phyloP scores from a whole-genome alignment of 768 basidiomycete genomes.

The Suillus cothurnatus region DNA sequence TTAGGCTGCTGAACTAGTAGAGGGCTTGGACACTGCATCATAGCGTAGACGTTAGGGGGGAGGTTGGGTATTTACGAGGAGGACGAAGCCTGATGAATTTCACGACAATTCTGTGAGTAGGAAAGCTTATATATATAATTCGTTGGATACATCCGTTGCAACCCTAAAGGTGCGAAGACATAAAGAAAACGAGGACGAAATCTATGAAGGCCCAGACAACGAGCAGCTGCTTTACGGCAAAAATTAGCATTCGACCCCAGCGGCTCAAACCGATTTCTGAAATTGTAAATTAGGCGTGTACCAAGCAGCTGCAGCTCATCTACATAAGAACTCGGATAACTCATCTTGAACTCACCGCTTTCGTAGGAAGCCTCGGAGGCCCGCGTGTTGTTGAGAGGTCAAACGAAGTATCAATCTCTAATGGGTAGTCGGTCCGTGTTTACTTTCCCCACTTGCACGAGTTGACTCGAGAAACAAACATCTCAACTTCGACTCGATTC shows the following conservation, averaged over 20 bases:
- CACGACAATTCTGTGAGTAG: slow-evolving; percentile 8
- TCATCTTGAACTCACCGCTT: slow-evolving; percentile 17
- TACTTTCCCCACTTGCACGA: slow-evolving; percentile 11
- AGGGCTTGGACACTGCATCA: slow-evolving; percentile 17
- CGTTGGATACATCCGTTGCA: slow-evolving; percentile 10
- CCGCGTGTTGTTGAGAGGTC: slow-evolving; percentile 18
- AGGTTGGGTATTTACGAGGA: slow-evolving; percentile 7
- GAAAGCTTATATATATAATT: slow-evolving; percentile 25
- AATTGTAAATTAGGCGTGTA: not conserved
- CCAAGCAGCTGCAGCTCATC: slow-evolving; percentile 7
- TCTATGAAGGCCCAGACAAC: slow-evolving; percentile 22
- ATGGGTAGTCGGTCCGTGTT: slow-evolving; percentile 14
- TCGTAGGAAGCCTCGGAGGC: slow-evolving; percentile 18
- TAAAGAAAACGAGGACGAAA: slow-evolving; percentile 18
- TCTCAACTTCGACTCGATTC: slow-evolving; percentile 11
- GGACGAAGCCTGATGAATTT: slow-evolving; percentile 11
- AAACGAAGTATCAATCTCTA: too few relatives aligned
- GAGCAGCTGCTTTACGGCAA: slow-evolving; percentile 14
- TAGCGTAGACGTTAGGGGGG: not conserved
- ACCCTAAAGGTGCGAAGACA: slow-evolving; percentile 19
- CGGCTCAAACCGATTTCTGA: slow-evolving; percentile 14
- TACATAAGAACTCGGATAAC: slow-evolving; percentile 15
- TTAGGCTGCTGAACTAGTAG: slow-evolving; percentile 15
- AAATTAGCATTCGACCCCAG: slow-evolving; percentile 32
- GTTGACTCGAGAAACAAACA: slow-evolving; percentile 8